phyloP scores from a whole-genome alignment of 768 basidiomycete species.

The Peribolospora kevripleyi region DNA sequence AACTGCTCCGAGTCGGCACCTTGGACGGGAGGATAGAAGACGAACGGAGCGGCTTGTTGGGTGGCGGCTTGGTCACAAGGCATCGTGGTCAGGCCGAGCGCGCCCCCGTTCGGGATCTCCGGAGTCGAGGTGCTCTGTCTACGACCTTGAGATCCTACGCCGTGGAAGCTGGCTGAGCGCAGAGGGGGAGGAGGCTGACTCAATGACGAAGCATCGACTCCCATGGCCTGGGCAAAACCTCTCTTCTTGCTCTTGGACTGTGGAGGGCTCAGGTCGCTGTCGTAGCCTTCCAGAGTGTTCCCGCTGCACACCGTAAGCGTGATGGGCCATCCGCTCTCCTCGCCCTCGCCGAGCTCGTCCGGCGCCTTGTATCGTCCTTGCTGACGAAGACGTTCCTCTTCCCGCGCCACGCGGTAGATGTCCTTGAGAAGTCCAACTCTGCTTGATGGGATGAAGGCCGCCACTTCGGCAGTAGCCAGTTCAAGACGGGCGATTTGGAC shows the following conservation, averaged over 20 bases:
- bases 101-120: not conserved
- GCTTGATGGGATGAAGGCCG: constrained; percentile 16
- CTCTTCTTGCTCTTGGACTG: not conserved
- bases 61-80: too few species aligned
- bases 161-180: not conserved
- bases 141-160: too few species aligned
- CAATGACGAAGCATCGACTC: constrained; percentile 17
- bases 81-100: not conserved
- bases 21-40: not conserved
- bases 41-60: not conserved
- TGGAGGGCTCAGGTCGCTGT: not conserved
- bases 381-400: constrained; percentile 16
- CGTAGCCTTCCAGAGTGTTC: not conserved
- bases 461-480: constrained; percentile 16
- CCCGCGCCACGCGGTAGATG: constrained; percentile 19
- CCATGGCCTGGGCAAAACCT: not conserved
- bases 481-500: constrained; percentile 18
- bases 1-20: not conserved
- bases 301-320: not conserved
- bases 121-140: too few species aligned
- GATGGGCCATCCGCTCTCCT: not conserved
- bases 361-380: not conserved
- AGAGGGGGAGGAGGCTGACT: constrained; percentile 12
- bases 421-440: constrained; percentile 17
- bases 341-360: too few species aligned